Percentiles rank a stretch among this genome's conserved stretches.
phyloP scores from a whole-genome alignment of 2,329 filamentous ascomycete genomes.

The Arthrinium puccinioides region DNA sequence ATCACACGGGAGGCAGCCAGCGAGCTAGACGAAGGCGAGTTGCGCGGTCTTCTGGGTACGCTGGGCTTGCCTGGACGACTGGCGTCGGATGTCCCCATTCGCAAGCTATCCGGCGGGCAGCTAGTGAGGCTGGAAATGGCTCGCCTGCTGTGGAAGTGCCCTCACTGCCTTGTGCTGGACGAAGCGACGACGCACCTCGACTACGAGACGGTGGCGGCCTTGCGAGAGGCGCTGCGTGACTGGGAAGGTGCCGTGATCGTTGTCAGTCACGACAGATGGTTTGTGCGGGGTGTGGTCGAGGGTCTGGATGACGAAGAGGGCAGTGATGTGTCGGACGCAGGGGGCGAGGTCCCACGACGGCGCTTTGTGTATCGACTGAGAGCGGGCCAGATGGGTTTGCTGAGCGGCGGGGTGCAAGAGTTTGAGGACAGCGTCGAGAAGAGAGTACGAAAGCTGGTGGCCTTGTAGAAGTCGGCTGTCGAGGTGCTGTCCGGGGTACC shows the following conservation, averaged over 20 bases:
- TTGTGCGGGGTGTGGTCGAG: slow-evolving; percentile 67
- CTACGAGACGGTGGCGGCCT: slow-evolving; percentile 68
- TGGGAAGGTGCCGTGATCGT: slow-evolving; percentile 72
- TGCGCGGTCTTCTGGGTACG: slow-evolving; percentile 58
- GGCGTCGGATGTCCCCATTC: slow-evolving; percentile 66
- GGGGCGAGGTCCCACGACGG: slow-evolving; percentile 33
- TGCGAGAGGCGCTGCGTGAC: slow-evolving; percentile 56
- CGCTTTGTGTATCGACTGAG: slow-evolving; percentile 55
- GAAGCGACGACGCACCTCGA: slow-evolving; percentile 83
- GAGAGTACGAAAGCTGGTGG: slow-evolving; percentile 30
- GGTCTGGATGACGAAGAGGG: slow-evolving; percentile 38
- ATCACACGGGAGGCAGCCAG: slow-evolving; percentile 48
- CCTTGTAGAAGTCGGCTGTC: too few relatives aligned
- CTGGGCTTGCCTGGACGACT: slow-evolving; percentile 64
- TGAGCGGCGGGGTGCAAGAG: slow-evolving; percentile 55
- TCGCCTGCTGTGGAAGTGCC: slow-evolving; percentile 58
- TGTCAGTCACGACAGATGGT: slow-evolving; percentile 77
- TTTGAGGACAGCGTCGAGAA: slow-evolving; percentile 60
- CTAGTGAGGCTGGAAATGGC: slow-evolving; percentile 61
- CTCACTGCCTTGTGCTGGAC: slow-evolving; percentile 69
- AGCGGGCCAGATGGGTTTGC: slow-evolving; percentile 44
- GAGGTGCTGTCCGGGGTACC: too few relatives aligned
- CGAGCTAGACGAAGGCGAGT: slow-evolving; percentile 56
- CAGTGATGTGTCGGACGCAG: slow-evolving; percentile 33
- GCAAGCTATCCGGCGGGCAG: slow-evolving; percentile 73